Percentiles rank a stretch among this genome's conserved stretches.
phyloP scores from a whole-genome alignment of 2,329 filamentous ascomycete species.

The Aspergillus neoniger region DNA sequence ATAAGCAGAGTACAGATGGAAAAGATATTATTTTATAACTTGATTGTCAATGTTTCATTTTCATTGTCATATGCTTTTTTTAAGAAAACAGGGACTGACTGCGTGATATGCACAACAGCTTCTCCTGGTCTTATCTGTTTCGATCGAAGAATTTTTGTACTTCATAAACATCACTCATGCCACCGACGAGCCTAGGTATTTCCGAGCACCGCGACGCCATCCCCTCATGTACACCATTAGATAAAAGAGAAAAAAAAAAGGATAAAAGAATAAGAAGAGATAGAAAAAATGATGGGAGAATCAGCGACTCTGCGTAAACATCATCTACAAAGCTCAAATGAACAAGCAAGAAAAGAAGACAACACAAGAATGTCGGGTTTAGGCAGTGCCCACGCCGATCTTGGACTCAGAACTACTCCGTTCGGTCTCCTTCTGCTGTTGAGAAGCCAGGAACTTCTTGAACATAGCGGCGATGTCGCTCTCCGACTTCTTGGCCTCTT shows the following conservation, averaged over 20 bases:
- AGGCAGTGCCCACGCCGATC: slow-evolving; percentile 35
- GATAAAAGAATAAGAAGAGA: background rate
- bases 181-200: slow-evolving; percentile 8
- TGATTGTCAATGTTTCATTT: background rate
- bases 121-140: background rate
- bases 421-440: slow-evolving; percentile 33
- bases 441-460: slow-evolving; percentile 42
- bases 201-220: slow-evolving; percentile 19
- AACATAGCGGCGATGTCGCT: slow-evolving; percentile 44
- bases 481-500: slow-evolving; percentile 48
- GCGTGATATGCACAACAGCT: background rate
- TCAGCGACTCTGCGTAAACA: background rate
- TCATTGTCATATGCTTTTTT: slow-evolving; percentile 7
- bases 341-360: slow-evolving; percentile 2
- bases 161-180: slow-evolving; percentile 21
- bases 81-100: background rate
- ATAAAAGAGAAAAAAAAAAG: background rate
- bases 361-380: slow-evolving; percentile 13
- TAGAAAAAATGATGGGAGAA: background rate
- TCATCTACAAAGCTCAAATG: slow-evolving; percentile 4
- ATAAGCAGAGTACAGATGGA: too few relatives aligned
- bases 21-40: background rate
- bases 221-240: slow-evolving; percentile 8
- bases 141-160: background rate
- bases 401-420: slow-evolving; percentile 35